Evolutionary conservation across 306 rosid species (phyloP).

Genomic region (Dryas drummondii): DNA sequence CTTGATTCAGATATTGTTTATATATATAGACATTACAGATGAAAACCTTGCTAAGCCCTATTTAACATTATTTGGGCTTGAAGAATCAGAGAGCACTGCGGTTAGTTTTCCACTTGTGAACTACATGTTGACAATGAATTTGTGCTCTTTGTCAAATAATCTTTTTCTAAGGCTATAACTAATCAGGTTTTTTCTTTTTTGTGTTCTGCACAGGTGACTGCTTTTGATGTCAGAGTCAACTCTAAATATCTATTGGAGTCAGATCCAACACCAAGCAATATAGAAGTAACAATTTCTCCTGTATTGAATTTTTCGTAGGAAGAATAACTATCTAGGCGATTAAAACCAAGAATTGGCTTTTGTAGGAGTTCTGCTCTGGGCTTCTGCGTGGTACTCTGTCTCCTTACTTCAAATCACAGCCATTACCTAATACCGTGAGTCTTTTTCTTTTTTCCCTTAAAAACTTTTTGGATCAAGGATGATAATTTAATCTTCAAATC

Average conservation of each 20-base stretch:
- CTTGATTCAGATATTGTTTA: slow-evolving; percentile 65
- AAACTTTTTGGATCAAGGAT: background rate
- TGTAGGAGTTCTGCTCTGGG: slow-evolving; percentile 71
- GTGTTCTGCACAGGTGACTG: slow-evolving; percentile 60
- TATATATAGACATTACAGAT: slow-evolving; percentile 59
- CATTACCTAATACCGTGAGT: slow-evolving; percentile 84
- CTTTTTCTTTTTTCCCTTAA: slow-evolving; percentile 2
- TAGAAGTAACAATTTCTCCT: slow-evolving; percentile 51
- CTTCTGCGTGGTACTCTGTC: slow-evolving; percentile 64
- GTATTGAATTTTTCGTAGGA: slow-evolving; percentile 7
- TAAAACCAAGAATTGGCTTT: slow-evolving; percentile 29
- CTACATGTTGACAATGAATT: slow-evolving; percentile 7
- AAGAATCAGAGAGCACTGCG: slow-evolving; percentile 71
- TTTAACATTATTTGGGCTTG: slow-evolving; percentile 79
- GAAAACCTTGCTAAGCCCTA: slow-evolving; percentile 96
- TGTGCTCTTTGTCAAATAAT: background rate
- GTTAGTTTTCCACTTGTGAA: slow-evolving; percentile 46
- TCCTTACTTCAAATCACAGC: slow-evolving; percentile 79
- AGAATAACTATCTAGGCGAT: slow-evolving; percentile 13
- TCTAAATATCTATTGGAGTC: slow-evolving; percentile 79
- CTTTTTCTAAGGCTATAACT: slow-evolving; percentile 6
- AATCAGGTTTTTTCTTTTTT: slow-evolving; percentile 26
- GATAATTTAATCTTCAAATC: background rate
- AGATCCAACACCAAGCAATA: slow-evolving; percentile 59
- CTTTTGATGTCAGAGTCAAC: slow-evolving; percentile 67